Evolutionary conservation across 352 stramenopile genomes (phyloP).

Genomic region (Phytophthora hybrid): DNA sequence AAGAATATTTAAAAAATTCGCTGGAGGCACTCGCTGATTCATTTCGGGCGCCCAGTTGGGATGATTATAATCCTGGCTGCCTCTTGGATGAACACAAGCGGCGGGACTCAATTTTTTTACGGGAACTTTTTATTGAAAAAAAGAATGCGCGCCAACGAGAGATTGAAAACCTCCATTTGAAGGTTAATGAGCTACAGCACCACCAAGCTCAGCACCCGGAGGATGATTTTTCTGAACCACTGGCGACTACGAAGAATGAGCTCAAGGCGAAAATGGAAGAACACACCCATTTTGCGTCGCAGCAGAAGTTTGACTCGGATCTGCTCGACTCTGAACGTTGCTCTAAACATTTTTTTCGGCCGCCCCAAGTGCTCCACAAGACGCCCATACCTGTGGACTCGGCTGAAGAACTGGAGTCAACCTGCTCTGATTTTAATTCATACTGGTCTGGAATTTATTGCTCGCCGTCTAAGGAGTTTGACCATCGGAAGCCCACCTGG

Average conservation of each 20-base stretch:
- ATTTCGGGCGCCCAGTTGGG: neutral
- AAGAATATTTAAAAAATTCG: neutral
- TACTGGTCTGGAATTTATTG: too few relatives aligned
- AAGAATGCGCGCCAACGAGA: neutral
- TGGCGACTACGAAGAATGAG: neutral
- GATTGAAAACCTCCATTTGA: conserved; percentile 1
- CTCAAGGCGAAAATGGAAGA: neutral
- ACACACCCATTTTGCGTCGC: too few relatives aligned
- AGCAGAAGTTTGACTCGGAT: too few relatives aligned
- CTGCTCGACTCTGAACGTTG: too few relatives aligned
- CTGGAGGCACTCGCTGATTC: neutral
- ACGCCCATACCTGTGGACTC: too few relatives aligned
- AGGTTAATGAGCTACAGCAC: neutral
- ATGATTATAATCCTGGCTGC: neutral
- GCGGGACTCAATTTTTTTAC: neutral
- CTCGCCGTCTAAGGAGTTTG: too few relatives aligned
- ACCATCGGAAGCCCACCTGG: too few relatives aligned
- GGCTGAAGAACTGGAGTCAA: too few relatives aligned
- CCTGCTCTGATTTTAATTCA: too few relatives aligned
- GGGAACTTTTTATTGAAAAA: neutral
- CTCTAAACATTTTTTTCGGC: too few relatives aligned
- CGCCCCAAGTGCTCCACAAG: too few relatives aligned
- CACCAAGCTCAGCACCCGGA: neutral
- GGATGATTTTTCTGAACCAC: neutral
- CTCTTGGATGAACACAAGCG: conserved; percentile 3